A percentile compares a stretch with the other conserved stretches of the same genome.
These are phyloP conservation scores for Mollisia scopiformis DNA, from an alignment of 2,329 filamentous ascomycete genomes.

Conservation along the genomic window DNA sequence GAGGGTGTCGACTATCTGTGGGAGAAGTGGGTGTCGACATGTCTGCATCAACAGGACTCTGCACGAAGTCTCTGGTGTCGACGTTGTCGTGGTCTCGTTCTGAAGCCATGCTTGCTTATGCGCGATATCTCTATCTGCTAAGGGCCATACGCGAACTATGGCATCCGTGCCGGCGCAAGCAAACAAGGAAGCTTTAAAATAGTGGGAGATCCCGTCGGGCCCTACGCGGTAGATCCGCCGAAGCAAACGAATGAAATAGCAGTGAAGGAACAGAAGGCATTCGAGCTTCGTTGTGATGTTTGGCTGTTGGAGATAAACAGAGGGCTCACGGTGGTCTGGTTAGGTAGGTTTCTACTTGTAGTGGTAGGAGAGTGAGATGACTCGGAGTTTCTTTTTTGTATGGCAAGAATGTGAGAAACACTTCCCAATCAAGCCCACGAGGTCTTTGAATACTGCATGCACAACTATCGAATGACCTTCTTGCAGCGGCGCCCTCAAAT, in stretches of 20 bases:
- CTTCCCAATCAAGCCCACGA: not conserved
- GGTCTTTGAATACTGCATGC: not conserved
- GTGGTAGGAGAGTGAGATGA: not conserved
- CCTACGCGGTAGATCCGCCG: not conserved
- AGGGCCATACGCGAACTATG: not conserved
- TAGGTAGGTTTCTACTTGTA: not conserved
- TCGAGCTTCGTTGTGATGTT: constrained; percentile 1
- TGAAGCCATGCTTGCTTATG: constrained; percentile 24
- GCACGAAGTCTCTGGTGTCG: constrained; percentile 21
- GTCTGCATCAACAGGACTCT: constrained; percentile 19
- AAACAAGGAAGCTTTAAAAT: not conserved
- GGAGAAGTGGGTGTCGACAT: constrained; percentile 46
- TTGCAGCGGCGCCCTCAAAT: not conserved
- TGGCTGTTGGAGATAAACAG: not conserved
- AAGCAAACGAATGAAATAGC: not conserved
- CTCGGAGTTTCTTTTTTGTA: not conserved
- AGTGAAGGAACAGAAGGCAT: constrained; percentile 12
- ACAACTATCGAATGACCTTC: not conserved
- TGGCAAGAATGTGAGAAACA: not conserved
- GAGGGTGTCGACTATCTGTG: constrained; percentile 51
- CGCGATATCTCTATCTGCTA: not conserved
- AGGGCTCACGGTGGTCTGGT: not conserved
- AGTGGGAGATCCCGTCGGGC: not conserved
- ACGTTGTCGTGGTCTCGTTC: constrained; percentile 17
- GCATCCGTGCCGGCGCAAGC: not conserved